Base-by-base conservation (phyloP, 1,284 basidiomycete genomes). In the Ustilago shanxiensis region DNA sequence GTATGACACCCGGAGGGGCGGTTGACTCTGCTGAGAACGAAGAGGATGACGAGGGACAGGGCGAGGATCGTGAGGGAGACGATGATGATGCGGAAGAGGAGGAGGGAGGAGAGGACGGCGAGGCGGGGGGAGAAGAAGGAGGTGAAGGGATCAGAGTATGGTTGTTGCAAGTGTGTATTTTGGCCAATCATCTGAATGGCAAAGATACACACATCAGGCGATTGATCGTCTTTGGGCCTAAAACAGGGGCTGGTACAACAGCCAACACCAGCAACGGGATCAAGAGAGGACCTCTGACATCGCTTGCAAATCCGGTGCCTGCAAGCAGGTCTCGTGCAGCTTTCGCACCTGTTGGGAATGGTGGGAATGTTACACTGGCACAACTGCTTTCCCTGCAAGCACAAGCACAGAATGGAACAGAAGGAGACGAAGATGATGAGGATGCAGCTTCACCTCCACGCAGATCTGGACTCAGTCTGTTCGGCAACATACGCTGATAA, bases 151-250 rank as follows among this genome's bases (percentile, higher is more conserved):
- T 64, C n/a, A 41, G 45, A 16, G 67, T 93, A 1, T 95, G 96
- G 85, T 90, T 97, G 13, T 87, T 99, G 5, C 95, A 98, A 83
- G 89, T 99, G 33, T 92, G 95, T 67, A 91, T 99, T 60, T 89
- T 95, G 22, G 92, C 93, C 22, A 99, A 99, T 84, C 95, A 99
- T 84, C 92, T 97, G 90, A 98, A 96, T 80, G 97, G 97, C 3
- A 99, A 99, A 86, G 97, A 99, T 87, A 99, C 97, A 10, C 97
- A 99, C 87, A 93, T 99, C 16, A 91, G 97, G 20, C 94, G 95
- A 1, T 87, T 99, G 47, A 91, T 90, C 59, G 90, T 98, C 24
- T 91, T 95, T 69, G 96, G 95, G 0, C 93, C 95, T 24, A 65
- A 64, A 33, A 7, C 44, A 13, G 49, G 2, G 50, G 22, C 16